Base-by-base conservation (phyloP, 192 early-diverging fungal genomes). In the Thoreauomyces humboldtii region DNA sequence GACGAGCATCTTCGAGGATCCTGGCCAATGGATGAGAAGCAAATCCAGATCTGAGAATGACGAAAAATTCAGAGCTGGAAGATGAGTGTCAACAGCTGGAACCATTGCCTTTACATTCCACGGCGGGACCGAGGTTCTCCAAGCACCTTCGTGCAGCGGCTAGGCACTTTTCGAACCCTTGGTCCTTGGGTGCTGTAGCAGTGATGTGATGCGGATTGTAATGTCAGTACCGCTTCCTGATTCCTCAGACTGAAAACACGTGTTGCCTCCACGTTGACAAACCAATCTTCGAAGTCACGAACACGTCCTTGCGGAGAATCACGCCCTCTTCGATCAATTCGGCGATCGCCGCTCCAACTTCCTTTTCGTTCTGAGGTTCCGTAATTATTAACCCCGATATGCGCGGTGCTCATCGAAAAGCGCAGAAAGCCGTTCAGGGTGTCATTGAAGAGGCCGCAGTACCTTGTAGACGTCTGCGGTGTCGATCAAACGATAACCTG, bases 201-300 rank as follows among this genome's bases (percentile, higher is more conserved):
- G 17, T 12, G 17, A 17, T 41, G 11, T 12, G 38, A 9, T 41
- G 38, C 17, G 9, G 17, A 41, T 9, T 41, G 38, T 9, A 41
- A 41, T 41, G 11, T 9, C 11, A 41, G 38, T 41, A 41, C 11
- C 38, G 38, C 9, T 41, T 12, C 17, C 9, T 41, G 9, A 12
- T 17, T 41, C 17, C 17, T 41, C 11, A 41, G 38, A 12, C 38
- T n/a, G n/a, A n/a, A n/a, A n/a, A n/a, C n/a, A n/a, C n/a, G n/a
- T n/a, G n/a, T n/a, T n/a, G n/a, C n/a, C n/a, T n/a, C n/a, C n/a
- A n/a, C 38, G 9, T 17, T 41, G 9, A 41, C 45, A n/a, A 6
- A 65, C 63, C 27, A 19, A 79, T 65, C 32, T 79, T 79, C 22
- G 73, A 73, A 1, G 77, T 76, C n/a, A 79, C 51, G 42, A 79